Base-by-base conservation (phyloP, 192 early-diverging fungal genomes). In the Backusella mclennaniae region DNA sequence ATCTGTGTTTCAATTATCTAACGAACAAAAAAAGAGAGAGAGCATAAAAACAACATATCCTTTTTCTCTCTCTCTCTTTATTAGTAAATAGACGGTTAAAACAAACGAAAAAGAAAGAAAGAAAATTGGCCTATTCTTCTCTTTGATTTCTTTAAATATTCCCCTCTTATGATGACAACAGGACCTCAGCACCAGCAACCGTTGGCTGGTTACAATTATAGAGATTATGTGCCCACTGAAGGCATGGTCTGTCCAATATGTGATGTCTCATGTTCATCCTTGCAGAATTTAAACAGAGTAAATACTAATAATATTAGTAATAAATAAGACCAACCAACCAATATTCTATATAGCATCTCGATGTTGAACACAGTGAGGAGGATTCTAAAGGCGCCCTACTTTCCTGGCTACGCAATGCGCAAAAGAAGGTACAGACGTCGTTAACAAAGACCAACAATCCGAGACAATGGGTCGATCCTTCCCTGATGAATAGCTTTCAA, bases 321-420 rank as follows among this genome's bases (percentile, higher is more conserved):
- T 44, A 15, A 19, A 5, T 1, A 33, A 14, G 35, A 70, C 15
- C 39, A 56, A 66, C 52, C 17, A 19, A 38, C 63, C 12, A 21
- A 42, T 15, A 67, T 35, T 35, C 8, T 12, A 42, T 49, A 49
- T 49, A 84, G 73, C 88, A 89, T 75, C 70, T 89, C 23, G 86
- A 87, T 56, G 77, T 77, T 11, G 78, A 77, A 17, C 86, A 89
- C 42, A 84, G 71, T 11, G 89, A 90, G 49, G 84, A 87, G 70
- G 89, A 88, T 39, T 82, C 85, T 9, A 88, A 86, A 52, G 83
- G 84, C 8, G 80, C 82, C 0, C 76, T 90, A 5, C 69, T 84
- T 49, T 76, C 84, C 0, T 88, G 86, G 79, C 86, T 90, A 23
- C 78, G 79, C 19, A 85, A 85, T 69, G 85, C 88, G 9, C 88